Conservation (phyloP, 257 asterid genomes). For the Striga asiatica region DNA sequence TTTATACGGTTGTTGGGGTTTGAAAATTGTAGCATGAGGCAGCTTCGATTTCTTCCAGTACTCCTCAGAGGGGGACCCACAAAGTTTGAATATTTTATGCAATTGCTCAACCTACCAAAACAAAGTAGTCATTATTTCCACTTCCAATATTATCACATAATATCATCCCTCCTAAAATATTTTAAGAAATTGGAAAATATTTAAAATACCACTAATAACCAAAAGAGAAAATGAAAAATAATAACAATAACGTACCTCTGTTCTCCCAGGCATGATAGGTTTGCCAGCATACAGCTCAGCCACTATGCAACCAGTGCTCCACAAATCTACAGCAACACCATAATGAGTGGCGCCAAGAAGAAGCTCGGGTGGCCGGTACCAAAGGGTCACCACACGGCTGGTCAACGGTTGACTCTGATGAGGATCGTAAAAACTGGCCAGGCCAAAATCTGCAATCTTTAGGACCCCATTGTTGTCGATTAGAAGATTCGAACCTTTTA, state of each 20-base stretch:
- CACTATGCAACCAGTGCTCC: conserved; percentile 77
- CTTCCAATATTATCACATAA: not conserved
- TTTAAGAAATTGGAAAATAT: not conserved
- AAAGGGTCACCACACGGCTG: conserved; percentile 78
- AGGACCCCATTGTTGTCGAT: conserved; percentile 61
- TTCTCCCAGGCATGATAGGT: conserved; percentile 84
- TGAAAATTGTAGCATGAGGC: conserved; percentile 74
- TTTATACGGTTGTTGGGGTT: conserved; percentile 72
- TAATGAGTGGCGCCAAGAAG: conserved; percentile 68
- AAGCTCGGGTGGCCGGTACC: conserved; percentile 85
- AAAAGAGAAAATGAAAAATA: not conserved
- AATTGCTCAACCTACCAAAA: conserved; percentile 68
- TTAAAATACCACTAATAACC: not conserved
- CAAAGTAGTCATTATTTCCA: not conserved
- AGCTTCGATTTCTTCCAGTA: conserved; percentile 71
- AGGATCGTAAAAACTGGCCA: conserved; percentile 62
- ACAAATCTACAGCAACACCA: conserved; percentile 66
- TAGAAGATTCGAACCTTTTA: conserved; percentile 69
- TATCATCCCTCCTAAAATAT: not conserved
- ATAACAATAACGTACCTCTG: conserved; percentile 40
- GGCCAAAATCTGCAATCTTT: conserved; percentile 76
- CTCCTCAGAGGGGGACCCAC: conserved; percentile 88
- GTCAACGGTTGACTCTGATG: conserved; percentile 53
- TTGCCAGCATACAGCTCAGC: conserved; percentile 77
- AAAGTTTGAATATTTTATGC: conserved; percentile 76